Percentiles rank a stretch among this genome's conserved stretches.
Evolutionary conservation across 192 early-diverging fungal genomes (phyloP).

Genomic region (Backusella liffmaniae): DNA sequence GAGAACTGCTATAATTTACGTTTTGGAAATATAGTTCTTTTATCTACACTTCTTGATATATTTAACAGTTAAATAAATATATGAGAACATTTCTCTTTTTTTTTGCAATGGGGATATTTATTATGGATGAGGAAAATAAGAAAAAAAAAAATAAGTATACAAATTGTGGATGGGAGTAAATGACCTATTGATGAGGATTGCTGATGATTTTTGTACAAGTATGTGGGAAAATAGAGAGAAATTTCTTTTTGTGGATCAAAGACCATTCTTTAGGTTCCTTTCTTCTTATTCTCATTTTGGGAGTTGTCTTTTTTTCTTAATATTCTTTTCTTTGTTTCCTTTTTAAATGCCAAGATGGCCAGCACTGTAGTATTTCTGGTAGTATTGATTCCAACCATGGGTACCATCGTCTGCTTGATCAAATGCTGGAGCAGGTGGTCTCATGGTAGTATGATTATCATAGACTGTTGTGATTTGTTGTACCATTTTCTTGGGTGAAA

Average conservation of each 20-base stretch:
- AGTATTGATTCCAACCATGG: slow-evolving; percentile 41
- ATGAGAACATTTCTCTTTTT: no score
- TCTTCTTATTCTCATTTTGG: neutral
- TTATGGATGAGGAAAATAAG: neutral
- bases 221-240: neutral
- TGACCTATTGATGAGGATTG: neutral
- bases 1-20: no score
- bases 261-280: neutral
- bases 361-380: slow-evolving; percentile 37
- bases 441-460: slow-evolving; percentile 17
- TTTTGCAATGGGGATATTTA: neutral
- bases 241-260: neutral
- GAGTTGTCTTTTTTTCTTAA: neutral
- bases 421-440: slow-evolving; percentile 25
- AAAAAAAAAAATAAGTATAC: neutral
- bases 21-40: no score
- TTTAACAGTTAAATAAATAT: no score
- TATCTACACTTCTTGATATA: no score
- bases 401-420: slow-evolving; percentile 16
- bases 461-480: slow-evolving; percentile 10
- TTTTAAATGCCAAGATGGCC: slow-evolving; percentile 19
- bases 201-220: neutral
- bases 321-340: neutral
- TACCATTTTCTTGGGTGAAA: slow-evolving; percentile 20
- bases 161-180: neutral